These are phyloP conservation scores for Triticum timopheevii DNA, from an alignment of 176 grass and related monocot genomes.

Conservation along the genomic window DNA sequence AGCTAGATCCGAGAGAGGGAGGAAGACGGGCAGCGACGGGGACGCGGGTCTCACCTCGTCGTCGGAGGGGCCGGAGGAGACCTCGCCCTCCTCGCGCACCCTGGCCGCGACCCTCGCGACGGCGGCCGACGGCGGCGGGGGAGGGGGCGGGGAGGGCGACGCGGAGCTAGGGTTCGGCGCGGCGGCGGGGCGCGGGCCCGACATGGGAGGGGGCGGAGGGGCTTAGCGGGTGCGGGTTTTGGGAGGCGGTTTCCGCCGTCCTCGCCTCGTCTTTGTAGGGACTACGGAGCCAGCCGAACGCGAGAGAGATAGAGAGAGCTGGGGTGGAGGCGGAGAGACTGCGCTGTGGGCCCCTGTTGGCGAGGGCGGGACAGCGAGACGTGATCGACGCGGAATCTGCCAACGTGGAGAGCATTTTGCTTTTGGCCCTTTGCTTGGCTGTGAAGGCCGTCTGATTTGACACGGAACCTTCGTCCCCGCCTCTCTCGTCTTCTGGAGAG, in stretches of 20 bases:
- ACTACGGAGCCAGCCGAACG: neutral
- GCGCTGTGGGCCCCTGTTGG: neutral
- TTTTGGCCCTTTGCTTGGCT: neutral
- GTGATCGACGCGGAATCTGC: neutral
- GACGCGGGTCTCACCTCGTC: constrained; percentile 46
- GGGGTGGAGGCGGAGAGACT: neutral
- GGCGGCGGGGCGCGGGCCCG: constrained; percentile 14
- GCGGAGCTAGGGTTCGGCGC: constrained; percentile 38
- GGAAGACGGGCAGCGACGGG: neutral
- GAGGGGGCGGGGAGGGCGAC: neutral
- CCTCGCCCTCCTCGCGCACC: constrained; percentile 67
- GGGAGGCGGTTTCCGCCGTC: constrained; percentile 24
- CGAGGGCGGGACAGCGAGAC: neutral
- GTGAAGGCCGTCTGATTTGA: neutral
- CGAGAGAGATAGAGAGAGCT: neutral
- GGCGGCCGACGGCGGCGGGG: neutral
- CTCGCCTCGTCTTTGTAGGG: neutral
- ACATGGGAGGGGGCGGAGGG: constrained; percentile 26
- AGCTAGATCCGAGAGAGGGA: constrained; percentile 3
- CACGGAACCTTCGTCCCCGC: neutral
- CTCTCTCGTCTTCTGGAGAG: neutral
- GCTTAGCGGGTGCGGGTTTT: constrained; percentile 13
- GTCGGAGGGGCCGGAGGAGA: constrained; percentile 65
- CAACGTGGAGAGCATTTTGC: neutral
- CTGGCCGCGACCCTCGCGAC: neutral